phyloP scores from a whole-genome alignment of 441 rosid species.

The Croton laevigatus region DNA sequence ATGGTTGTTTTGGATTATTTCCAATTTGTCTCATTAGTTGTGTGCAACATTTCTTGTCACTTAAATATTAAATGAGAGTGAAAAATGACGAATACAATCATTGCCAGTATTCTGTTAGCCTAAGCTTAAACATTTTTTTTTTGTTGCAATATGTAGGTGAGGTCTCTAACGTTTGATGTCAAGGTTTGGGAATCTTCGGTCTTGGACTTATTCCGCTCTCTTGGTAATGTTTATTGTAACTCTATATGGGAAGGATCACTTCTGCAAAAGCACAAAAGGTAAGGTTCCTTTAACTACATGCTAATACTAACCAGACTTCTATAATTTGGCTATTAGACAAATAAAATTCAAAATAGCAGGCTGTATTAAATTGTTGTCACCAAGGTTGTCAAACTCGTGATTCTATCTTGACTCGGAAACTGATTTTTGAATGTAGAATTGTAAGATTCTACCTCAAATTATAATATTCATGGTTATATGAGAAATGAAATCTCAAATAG shows the following conservation, averaged over 20 bases:
- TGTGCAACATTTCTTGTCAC: not conserved
- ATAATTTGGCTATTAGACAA: not conserved
- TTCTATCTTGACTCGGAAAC: too few relatives aligned
- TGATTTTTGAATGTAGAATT: too few relatives aligned
- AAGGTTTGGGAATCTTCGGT: constrained; percentile 94
- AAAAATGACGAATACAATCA: not conserved
- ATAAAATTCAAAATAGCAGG: not conserved
- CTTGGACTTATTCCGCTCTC: constrained; percentile 59
- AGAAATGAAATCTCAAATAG: too few relatives aligned
- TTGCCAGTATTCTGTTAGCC: not conserved
- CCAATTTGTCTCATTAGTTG: not conserved
- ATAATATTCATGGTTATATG: too few relatives aligned
- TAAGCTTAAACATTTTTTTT: constrained; percentile 4
- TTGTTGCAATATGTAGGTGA: constrained; percentile 57
- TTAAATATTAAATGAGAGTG: not conserved
- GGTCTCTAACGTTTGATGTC: constrained; percentile 86
- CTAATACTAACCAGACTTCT: too few relatives aligned
- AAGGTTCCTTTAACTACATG: constrained; percentile 12
- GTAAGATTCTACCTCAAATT: too few relatives aligned
- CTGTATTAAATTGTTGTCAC: not conserved
- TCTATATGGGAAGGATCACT: constrained; percentile 84
- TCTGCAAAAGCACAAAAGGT: constrained; percentile 44
- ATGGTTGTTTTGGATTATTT: not conserved
- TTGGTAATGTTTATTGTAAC: constrained; percentile 84
- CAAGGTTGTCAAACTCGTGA: too few relatives aligned